phyloP scores from a whole-genome alignment of 805 yeast species.

The Saccharomyces mikatae region DNA sequence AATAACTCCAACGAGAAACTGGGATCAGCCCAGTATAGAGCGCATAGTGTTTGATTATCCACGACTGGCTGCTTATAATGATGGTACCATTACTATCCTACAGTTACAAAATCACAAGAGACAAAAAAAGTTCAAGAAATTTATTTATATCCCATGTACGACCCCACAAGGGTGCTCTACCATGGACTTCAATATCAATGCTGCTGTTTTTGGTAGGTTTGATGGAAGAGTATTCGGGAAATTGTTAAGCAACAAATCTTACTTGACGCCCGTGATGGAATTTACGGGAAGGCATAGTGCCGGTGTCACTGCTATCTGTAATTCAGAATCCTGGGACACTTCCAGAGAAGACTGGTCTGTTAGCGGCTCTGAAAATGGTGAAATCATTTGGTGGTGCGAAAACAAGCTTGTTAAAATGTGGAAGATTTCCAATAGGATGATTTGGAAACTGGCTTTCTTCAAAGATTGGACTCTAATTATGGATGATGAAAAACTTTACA shows the following conservation, averaged over 20 bases:
- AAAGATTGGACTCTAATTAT: constrained; percentile 20
- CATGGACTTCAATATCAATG: constrained; percentile 28
- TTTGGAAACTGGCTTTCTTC: constrained; percentile 16
- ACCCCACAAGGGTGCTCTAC: constrained; percentile 33
- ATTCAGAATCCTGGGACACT: constrained; percentile 18
- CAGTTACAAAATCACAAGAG: constrained; percentile 21
- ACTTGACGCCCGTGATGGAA: constrained; percentile 28
- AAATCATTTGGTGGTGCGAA: constrained; percentile 30
- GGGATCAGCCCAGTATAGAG: constrained; percentile 13
- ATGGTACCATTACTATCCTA: constrained; percentile 29
- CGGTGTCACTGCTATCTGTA: constrained; percentile 28
- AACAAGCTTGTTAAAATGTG: constrained; percentile 12
- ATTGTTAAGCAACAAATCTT: constrained; percentile 27
- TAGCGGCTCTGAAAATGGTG: constrained; percentile 29
- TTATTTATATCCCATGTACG: constrained; percentile 31
- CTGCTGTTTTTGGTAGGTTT: constrained; percentile 31
- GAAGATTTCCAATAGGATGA: constrained; percentile 17
- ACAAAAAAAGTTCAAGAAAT: constrained; percentile 19
- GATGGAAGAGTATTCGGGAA: constrained; percentile 32
- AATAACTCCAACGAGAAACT: constrained; percentile 13
- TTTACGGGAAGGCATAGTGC: constrained; percentile 22
- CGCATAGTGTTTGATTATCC: constrained; percentile 29
- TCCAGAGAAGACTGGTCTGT: constrained; percentile 21
- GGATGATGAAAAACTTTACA: constrained; percentile 19
- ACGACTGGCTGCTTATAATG: constrained; percentile 29